phyloP scores from a whole-genome alignment of 2,329 filamentous ascomycete species.

The Phialemoniopsis sp. region DNA sequence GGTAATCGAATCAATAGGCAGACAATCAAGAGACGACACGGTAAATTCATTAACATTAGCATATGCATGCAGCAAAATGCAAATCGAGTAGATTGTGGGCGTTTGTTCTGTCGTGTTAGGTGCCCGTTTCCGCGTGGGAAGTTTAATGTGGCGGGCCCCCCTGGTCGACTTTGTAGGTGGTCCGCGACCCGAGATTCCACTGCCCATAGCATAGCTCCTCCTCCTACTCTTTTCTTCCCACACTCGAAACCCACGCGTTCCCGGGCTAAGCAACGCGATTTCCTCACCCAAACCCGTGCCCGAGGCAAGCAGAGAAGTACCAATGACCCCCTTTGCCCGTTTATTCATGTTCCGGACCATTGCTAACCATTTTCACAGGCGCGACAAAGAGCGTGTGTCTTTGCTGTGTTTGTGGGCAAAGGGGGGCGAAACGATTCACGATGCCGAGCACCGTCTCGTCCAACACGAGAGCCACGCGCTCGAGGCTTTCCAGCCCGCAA shows the following conservation, averaged over 20 bases:
- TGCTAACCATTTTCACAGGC: conserved; percentile 17
- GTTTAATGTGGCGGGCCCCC: background rate
- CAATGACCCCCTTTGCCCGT: background rate
- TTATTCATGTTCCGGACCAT: conserved; percentile 7
- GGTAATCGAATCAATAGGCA: too few species aligned
- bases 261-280: conserved; percentile 11
- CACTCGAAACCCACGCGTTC: background rate
- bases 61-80: too few species aligned
- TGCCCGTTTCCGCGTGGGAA: too few species aligned
- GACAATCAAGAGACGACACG: too few species aligned
- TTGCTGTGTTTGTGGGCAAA: conserved; percentile 5
- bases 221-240: background rate
- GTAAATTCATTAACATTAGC: too few species aligned
- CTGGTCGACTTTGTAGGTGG: background rate
- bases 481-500: conserved; percentile 53
- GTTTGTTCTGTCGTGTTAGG: too few species aligned
- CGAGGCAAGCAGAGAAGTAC: conserved; percentile 9
- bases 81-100: too few species aligned
- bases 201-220: too few species aligned
- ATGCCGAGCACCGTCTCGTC: conserved; percentile 30
- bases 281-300: conserved; percentile 6
- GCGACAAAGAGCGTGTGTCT: conserved; percentile 7
- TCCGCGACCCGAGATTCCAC: too few species aligned
- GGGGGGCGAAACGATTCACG: conserved; percentile 12
- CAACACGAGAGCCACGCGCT: conserved; percentile 46